Evolutionary conservation across 108 stramenopile genomes (phyloP), one percentile per base, ranked within the genome.

Genomic region (Bacterosira constricta): DNA sequence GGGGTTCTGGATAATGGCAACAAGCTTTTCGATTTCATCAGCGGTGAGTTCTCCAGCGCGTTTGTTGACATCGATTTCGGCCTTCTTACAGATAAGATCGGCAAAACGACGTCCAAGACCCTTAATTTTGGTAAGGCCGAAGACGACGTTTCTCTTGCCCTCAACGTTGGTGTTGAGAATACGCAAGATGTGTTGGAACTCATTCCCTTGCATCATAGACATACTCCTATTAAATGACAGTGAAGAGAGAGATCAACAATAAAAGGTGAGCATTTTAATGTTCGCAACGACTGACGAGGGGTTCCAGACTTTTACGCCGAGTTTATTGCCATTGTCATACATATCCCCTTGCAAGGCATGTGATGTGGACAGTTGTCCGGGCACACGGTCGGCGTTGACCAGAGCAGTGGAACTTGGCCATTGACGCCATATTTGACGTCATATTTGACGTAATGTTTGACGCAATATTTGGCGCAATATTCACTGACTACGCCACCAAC

Each of bases 171-270:
- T 99, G 88, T 99, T 99, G 77, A 99, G 98, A 81, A 99, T 97
- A 98, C 99, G 99, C 77, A 99, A 91, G 85, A 99, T 99, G 96
- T 98, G 97, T 92, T 99, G 98, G 85, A 99, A 99, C 79, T 99
- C 98, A 67, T 88, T 93, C 54, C 91, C 91, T 91, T 95, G 94
- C 90, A 95, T 91, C 85, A 95, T 86, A 38, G 93, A 88, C 56
- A 67, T 72, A 71, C 77, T 79, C 65, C 60, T 71, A 25, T 42
- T 7, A 41, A 52, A 37, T 23, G 23, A 25, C 11, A 18, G 29
- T 3, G 0, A 2, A 50, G 49, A 15, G n/a, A 21, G 21, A 17
- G 20, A 21, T 26, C 17, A 15, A 6, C 17, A 8, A 50, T 50
- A 6, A 20, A 15, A 50, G 49, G 7, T 8, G n/a, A 17, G 30